phyloP scores from a whole-genome alignment of 2,329 filamentous ascomycete species.

The Pyricularia pennisetigena region DNA sequence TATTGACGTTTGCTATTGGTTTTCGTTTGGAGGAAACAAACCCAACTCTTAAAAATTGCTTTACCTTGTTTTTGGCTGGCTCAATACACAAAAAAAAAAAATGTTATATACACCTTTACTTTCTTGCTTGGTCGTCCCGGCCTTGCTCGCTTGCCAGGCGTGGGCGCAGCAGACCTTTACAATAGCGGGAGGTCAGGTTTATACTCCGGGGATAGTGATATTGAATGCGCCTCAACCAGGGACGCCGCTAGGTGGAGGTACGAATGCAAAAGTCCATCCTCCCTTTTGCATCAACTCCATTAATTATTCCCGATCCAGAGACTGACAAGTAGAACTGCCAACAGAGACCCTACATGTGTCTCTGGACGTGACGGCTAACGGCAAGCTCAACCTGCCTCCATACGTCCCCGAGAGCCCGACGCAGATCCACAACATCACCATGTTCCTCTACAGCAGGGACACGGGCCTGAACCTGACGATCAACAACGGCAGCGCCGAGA shows the following conservation, averaged over 20 bases:
- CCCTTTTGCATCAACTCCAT: neutral
- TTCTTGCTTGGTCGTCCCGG: neutral
- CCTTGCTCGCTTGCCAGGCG: constrained; percentile 13
- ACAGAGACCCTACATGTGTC: constrained; percentile 50
- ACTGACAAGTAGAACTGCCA: neutral
- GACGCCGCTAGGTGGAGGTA: constrained; percentile 54
- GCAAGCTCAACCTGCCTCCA: constrained; percentile 49
- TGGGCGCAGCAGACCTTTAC: constrained; percentile 36
- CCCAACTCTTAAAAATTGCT: neutral
- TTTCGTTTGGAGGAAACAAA: neutral
- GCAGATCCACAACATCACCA: constrained; percentile 52
- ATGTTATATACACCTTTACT: neutral
- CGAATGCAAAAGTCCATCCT: constrained; percentile 15
- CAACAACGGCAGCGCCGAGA: constrained; percentile 48
- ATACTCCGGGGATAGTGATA: constrained; percentile 58
- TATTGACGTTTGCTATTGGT: neutral
- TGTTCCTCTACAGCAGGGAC: constrained; percentile 57
- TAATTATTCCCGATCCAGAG: neutral
- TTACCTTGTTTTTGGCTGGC: too few relatives aligned
- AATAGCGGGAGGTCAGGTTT: constrained; percentile 55
- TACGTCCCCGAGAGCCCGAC: constrained; percentile 41
- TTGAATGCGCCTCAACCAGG: constrained; percentile 56
- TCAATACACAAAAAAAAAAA: neutral
- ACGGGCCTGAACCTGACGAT: constrained; percentile 59
- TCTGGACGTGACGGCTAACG: constrained; percentile 57